phyloP scores from a whole-genome alignment of 148 eudicot genomes.

The Nepenthes gracilis region DNA sequence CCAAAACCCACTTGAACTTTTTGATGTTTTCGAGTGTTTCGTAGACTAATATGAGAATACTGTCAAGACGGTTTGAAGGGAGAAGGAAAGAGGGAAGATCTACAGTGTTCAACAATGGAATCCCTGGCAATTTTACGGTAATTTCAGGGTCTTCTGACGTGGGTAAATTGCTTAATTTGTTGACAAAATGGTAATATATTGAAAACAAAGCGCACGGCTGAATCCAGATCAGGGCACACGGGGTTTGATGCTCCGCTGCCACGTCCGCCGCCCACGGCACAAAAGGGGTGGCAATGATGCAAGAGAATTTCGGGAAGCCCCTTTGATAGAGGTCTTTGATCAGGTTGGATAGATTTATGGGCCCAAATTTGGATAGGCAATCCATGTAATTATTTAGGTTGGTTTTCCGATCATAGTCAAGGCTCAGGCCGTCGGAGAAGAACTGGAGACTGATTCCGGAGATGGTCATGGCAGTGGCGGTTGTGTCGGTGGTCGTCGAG shows the following conservation, averaged over 20 bases:
- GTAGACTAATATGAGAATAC: slow-evolving; percentile 4
- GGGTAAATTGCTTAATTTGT: slow-evolving; percentile 17
- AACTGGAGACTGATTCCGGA: slow-evolving; percentile 19
- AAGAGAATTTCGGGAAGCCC: slow-evolving; percentile 13
- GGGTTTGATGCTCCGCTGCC: slow-evolving; percentile 20
- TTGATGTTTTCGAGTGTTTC: slow-evolving; percentile 10
- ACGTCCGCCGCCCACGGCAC: slow-evolving; percentile 37
- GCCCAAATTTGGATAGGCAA: slow-evolving; percentile 17
- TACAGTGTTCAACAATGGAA: slow-evolving; percentile 19
- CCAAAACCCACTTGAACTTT: slow-evolving; percentile 27
- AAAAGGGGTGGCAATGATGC: slow-evolving; percentile 30
- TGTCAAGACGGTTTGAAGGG: slow-evolving; percentile 12
- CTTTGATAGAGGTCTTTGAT: slow-evolving; percentile 3
- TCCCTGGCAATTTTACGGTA: slow-evolving; percentile 25
- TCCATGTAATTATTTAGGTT: slow-evolving; percentile 21
- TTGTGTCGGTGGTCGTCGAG: neutral
- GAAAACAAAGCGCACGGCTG: slow-evolving; percentile 33
- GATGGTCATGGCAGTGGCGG: slow-evolving; percentile 5
- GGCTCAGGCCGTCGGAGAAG: slow-evolving; percentile 29
- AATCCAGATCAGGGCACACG: slow-evolving; percentile 43
- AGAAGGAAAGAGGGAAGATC: slow-evolving; percentile 43
- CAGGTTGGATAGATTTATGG: slow-evolving; percentile 14
- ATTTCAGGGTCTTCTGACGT: slow-evolving; percentile 6
- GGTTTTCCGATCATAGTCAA: slow-evolving; percentile 17
- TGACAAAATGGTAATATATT: slow-evolving; percentile 25